phyloP scores from a whole-genome alignment of 2,329 filamentous ascomycete species.

The Xylariaceae sp. region DNA sequence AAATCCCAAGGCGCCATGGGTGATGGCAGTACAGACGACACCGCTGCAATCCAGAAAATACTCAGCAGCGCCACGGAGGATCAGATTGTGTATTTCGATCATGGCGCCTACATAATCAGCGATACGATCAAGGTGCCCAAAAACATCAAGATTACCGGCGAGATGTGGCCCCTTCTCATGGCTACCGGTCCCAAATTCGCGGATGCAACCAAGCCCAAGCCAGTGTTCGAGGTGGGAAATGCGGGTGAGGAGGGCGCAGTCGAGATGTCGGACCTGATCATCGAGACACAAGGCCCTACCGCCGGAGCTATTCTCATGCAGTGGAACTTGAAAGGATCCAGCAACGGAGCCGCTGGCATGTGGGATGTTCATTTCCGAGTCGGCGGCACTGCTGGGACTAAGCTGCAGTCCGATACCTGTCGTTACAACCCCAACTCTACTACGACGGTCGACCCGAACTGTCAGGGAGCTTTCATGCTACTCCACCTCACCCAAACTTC shows the following conservation, averaged over 20 bases:
- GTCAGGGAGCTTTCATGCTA: conserved; percentile 70
- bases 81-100: conserved; percentile 70
- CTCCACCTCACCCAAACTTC: conserved; percentile 60
- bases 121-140: conserved; percentile 69
- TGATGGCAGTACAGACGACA: conserved; percentile 85
- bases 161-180: conserved; percentile 88
- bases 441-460: conserved; percentile 60
- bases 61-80: conserved; percentile 63
- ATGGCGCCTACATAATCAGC: conserved; percentile 68
- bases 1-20: conserved; percentile 80
- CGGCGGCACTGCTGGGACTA: conserved; percentile 78
- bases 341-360: conserved; percentile 69
- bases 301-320: conserved; percentile 87
- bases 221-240: conserved; percentile 82
- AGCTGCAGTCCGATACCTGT: conserved; percentile 76
- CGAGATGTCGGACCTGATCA: conserved; percentile 83
- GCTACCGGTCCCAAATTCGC: conserved; percentile 70
- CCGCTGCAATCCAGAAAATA: conserved; percentile 73
- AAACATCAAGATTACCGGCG: conserved; percentile 82
- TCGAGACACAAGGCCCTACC: conserved; percentile 77
- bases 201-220: conserved; percentile 69
- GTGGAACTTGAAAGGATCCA: conserved; percentile 74
- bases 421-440: conserved; percentile 66
- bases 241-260: conserved; percentile 72
- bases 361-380: conserved; percentile 98